These are phyloP conservation scores for Xylaria nigripes DNA, from an alignment of 495 filamentous ascomycete species.

Conservation along the genomic window DNA sequence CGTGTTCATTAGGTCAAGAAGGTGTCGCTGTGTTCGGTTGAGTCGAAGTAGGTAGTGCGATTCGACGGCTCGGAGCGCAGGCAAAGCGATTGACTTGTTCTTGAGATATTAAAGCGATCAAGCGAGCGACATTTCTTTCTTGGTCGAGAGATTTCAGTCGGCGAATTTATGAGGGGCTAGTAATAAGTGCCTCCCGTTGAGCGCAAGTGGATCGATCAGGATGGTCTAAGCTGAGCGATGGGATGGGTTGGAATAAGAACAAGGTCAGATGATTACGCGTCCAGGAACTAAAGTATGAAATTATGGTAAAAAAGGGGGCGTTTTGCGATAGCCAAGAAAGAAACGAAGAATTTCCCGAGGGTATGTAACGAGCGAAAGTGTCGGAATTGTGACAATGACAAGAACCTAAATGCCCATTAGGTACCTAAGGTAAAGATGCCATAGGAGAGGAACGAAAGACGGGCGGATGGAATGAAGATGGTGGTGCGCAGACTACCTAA, in stretches of 20 bases:
- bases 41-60: neutral
- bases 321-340: conserved; percentile 5
- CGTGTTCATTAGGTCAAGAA: neutral
- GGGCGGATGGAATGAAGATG: neutral
- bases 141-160: neutral
- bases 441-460: neutral
- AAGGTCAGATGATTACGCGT: conserved; percentile 7
- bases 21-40: neutral
- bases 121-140: neutral
- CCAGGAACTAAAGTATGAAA: conserved; percentile 6
- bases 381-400: conserved; percentile 2
- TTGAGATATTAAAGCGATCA: neutral
- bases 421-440: neutral
- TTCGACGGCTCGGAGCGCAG: neutral
- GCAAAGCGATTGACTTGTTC: neutral
- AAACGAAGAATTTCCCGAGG: neutral
- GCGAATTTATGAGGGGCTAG: neutral
- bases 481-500: neutral
- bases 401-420: neutral
- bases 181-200: neutral
- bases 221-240: neutral
- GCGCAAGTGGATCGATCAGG: neutral
- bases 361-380: conserved; percentile 5
- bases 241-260: neutral
- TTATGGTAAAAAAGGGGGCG: conserved; percentile 4